Conservation (phyloP, 2,329 filamentous ascomycete genomes). For the Aplosporella prunicola region DNA sequence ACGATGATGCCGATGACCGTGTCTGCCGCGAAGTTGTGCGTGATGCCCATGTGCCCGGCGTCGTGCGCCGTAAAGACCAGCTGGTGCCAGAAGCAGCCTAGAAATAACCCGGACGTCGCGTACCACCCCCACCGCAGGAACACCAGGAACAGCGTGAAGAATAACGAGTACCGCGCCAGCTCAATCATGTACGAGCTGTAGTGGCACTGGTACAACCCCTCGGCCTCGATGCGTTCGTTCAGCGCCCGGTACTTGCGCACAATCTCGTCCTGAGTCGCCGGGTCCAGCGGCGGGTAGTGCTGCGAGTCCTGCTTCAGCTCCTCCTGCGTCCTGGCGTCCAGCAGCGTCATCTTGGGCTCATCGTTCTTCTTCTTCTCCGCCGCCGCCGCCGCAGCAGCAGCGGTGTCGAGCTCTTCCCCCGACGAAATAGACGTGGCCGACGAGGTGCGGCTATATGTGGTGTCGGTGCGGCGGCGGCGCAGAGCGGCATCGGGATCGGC, state of each 20-base stretch:
- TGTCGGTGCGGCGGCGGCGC: conserved; percentile 29
- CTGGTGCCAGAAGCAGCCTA: conserved; percentile 89
- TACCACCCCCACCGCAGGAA: conserved; percentile 36
- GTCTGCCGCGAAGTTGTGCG: conserved; percentile 77
- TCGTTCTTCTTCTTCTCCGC: conserved; percentile 7
- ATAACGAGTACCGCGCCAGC: conserved; percentile 56
- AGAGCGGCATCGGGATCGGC: conserved; percentile 30
- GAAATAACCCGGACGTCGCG: conserved; percentile 57
- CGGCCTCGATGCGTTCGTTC: conserved; percentile 59
- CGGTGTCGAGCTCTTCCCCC: conserved; percentile 36
- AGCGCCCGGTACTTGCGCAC: conserved; percentile 73
- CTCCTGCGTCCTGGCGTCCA: conserved; percentile 64
- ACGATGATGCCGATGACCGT: conserved; percentile 81
- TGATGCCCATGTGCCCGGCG: conserved; percentile 95
- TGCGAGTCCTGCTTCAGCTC: conserved; percentile 66
- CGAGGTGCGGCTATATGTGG: conserved; percentile 29
- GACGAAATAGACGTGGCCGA: conserved; percentile 54
- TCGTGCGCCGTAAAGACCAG: conserved; percentile 91
- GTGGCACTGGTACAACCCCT: conserved; percentile 75
- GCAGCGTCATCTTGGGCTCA: conserved; percentile 47
- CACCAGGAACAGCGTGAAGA: conserved; percentile 53
- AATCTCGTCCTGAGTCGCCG: conserved; percentile 63
- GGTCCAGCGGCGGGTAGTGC: conserved; percentile 72
- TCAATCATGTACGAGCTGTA: conserved; percentile 74
- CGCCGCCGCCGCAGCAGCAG: no score